These are phyloP conservation scores for Trichoderma brevicompactum DNA, from an alignment of 2,329 filamentous ascomycete species.

Conservation along the genomic window DNA sequence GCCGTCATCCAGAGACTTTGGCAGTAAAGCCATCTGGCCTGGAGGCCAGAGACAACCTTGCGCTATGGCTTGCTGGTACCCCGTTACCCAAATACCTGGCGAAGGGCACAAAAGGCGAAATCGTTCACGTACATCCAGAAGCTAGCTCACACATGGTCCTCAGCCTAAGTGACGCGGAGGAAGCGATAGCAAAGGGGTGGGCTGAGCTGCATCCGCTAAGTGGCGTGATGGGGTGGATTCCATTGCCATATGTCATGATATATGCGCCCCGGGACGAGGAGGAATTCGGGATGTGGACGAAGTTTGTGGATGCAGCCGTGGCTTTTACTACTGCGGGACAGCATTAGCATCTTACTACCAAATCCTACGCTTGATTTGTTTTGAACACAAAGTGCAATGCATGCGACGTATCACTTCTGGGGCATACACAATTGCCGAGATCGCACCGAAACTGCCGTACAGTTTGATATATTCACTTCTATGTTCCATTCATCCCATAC, in stretches of 20 bases:
- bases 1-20: not conserved
- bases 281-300: constrained; percentile 41
- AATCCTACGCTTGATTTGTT: not conserved
- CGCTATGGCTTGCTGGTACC: constrained; percentile 21
- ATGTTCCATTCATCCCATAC: too few relatives aligned
- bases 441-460: not conserved
- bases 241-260: constrained; percentile 43
- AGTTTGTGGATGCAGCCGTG: constrained; percentile 32
- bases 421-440: not conserved
- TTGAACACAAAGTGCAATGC: not conserved
- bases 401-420: not conserved
- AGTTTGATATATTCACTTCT: not conserved
- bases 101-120: constrained; percentile 37
- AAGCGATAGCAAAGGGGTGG: constrained; percentile 45
- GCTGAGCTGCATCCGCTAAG: constrained; percentile 45
- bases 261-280: constrained; percentile 47
- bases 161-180: constrained; percentile 45
- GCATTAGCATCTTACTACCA: not conserved
- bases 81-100: constrained; percentile 26
- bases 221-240: constrained; percentile 20
- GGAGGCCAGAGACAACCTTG: constrained; percentile 18
- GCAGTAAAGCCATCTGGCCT: constrained; percentile 10
- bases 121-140: constrained; percentile 46
- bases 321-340: constrained; percentile 29
- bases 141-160: constrained; percentile 46